Evolutionary conservation across 2,329 filamentous ascomycete species (phyloP).

Genomic region (Biscogniauxia sp.): DNA sequence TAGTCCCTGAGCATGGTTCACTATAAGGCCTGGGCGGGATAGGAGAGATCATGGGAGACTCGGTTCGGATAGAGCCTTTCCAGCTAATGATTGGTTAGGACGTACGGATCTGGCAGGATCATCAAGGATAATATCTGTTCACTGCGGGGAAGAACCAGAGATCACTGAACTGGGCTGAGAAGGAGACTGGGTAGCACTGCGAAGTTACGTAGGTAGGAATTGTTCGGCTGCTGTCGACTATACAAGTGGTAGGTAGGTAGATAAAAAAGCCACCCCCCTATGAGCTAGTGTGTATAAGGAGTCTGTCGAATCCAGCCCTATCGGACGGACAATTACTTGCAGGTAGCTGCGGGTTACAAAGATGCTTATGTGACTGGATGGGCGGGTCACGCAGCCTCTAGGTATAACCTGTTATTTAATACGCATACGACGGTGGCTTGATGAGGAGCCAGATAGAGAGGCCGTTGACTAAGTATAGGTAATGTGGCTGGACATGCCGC

Average conservation of each 20-base stretch:
- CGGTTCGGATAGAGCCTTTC: constrained; percentile 6
- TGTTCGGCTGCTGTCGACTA: neutral
- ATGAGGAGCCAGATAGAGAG: neutral
- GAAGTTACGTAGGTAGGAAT: neutral
- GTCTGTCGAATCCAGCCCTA: neutral
- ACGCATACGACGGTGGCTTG: neutral
- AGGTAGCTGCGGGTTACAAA: neutral
- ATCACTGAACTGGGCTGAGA: neutral
- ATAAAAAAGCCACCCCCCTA: neutral
- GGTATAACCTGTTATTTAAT: neutral
- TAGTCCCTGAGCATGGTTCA: constrained; percentile 6
- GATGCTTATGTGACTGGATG: neutral
- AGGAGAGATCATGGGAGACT: constrained; percentile 4
- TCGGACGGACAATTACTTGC: neutral
- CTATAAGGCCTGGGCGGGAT: constrained; percentile 11
- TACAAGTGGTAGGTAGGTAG: neutral
- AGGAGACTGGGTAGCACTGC: neutral
- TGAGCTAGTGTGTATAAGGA: neutral
- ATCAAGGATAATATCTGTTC: neutral
- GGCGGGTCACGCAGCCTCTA: neutral
- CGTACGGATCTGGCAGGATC: constrained; percentile 1
- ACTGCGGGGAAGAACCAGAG: neutral
- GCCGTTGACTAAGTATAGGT: too few species aligned
- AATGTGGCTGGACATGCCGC: too few species aligned
- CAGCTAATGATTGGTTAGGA: constrained; percentile 6